Evolutionary conservation across 2,329 filamentous ascomycete species (phyloP).

Genomic region (Alternaria ethzedia): DNA sequence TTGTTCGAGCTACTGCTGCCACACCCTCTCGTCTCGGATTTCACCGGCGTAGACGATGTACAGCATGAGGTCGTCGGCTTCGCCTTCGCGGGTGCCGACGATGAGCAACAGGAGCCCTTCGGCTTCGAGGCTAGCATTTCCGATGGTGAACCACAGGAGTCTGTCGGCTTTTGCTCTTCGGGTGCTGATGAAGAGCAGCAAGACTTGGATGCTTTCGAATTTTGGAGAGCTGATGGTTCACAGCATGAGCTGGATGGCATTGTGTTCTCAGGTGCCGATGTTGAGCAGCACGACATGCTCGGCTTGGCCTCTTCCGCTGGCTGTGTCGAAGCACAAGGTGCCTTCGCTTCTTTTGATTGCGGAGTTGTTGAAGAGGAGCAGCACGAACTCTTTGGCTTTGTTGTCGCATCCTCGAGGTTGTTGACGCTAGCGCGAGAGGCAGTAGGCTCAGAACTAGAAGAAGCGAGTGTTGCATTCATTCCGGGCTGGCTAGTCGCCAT

Average conservation of each 20-base stretch:
- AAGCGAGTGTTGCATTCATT: not conserved
- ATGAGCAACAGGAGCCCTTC: constrained; percentile 14
- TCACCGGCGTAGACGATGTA: not conserved
- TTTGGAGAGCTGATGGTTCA: not conserved
- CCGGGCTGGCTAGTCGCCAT: not conserved
- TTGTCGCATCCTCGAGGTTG: not conserved
- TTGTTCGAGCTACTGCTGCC: not conserved
- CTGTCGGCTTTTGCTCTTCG: not conserved
- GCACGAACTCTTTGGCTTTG: not conserved
- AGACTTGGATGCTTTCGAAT: not conserved
- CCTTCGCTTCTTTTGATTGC: not conserved
- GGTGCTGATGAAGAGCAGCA: not conserved
- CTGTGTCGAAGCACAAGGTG: not conserved
- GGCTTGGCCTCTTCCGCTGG: not conserved
- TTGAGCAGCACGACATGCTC: not conserved
- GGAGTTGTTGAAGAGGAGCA: not conserved
- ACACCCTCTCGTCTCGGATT: not conserved
- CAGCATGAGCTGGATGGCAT: not conserved
- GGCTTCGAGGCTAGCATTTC: not conserved
- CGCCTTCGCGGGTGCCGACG: not conserved
- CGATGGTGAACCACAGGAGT: not conserved
- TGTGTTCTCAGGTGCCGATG: not conserved
- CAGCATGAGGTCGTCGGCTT: not conserved
- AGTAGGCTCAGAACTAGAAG: not conserved
- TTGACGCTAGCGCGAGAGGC: not conserved